Percentiles rank a stretch among this genome's conserved stretches.
phyloP scores from a whole-genome alignment of 2,329 filamentous ascomycete genomes.

The Alternaria metachromatica region DNA sequence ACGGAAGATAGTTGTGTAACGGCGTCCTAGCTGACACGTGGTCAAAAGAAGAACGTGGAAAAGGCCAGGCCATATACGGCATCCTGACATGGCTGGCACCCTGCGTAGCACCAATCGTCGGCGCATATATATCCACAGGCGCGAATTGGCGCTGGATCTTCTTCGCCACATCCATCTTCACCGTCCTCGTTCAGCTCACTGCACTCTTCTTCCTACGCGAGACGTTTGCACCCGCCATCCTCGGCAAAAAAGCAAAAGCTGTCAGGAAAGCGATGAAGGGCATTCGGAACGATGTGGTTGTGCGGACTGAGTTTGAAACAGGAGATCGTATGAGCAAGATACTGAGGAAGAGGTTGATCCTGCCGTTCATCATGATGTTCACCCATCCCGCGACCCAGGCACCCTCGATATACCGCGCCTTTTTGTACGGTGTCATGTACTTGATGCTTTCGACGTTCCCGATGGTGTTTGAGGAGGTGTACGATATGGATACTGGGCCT shows the following conservation, averaged over 20 bases:
- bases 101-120: conserved; percentile 58
- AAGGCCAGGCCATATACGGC: conserved; percentile 67
- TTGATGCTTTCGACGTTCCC: conserved; percentile 69
- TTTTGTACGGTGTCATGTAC: conserved; percentile 68
- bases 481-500: conserved; percentile 62
- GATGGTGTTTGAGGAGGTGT: conserved; percentile 61
- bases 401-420: conserved; percentile 61
- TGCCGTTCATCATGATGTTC: conserved; percentile 59
- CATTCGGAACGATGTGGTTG: conserved; percentile 19
- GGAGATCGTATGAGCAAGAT: conserved; percentile 35
- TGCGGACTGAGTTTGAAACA: conserved; percentile 50
- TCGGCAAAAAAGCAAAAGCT: conserved; percentile 53
- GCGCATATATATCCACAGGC: conserved; percentile 30
- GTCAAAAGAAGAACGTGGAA: conserved; percentile 66
- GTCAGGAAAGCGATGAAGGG: conserved; percentile 54
- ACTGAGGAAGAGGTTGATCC: conserved; percentile 33
- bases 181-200: conserved; percentile 64
- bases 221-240: conserved; percentile 56
- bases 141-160: conserved; percentile 73
- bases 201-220: conserved; percentile 66
- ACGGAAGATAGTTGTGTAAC: conserved; percentile 34
- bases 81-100: conserved; percentile 69
- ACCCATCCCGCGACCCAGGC: conserved; percentile 68
- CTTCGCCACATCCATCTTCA: conserved; percentile 68
- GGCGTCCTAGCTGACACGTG: conserved; percentile 61